Conservation (phyloP, 257 asterid species). For the Thymus mandschuricus region DNA sequence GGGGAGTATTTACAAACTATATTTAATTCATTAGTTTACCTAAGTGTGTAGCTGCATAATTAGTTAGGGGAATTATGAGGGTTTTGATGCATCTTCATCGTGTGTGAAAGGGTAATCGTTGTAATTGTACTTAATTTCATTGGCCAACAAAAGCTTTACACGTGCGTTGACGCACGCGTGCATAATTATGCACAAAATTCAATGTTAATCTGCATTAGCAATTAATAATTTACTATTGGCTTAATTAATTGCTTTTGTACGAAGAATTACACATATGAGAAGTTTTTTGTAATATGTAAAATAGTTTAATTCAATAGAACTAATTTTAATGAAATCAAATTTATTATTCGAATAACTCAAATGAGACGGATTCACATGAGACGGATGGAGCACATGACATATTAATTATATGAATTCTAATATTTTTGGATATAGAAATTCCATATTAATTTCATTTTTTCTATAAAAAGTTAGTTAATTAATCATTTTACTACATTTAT, state of each 20-base stretch:
- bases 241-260: not conserved
- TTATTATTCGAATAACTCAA: too few relatives aligned
- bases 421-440: not conserved
- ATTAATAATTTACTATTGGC: not conserved
- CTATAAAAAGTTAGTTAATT: too few relatives aligned
- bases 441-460: too few relatives aligned
- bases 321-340: too few relatives aligned
- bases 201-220: not conserved
- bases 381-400: too few relatives aligned
- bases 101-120: not conserved
- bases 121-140: not conserved
- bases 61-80: constrained; percentile 1
- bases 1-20: too few relatives aligned
- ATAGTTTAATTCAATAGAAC: too few relatives aligned
- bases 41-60: not conserved
- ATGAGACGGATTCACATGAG: too few relatives aligned
- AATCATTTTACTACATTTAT: too few relatives aligned
- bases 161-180: not conserved
- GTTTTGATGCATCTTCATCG: not conserved
- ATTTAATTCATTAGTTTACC: not conserved
- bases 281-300: too few relatives aligned
- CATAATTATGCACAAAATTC: not conserved
- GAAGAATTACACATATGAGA: not conserved
- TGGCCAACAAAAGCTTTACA: not conserved
- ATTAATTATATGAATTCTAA: not conserved